Evolutionary conservation across 345 rosid species (phyloP).

Genomic region (Aquilaria yunnanensis): DNA sequence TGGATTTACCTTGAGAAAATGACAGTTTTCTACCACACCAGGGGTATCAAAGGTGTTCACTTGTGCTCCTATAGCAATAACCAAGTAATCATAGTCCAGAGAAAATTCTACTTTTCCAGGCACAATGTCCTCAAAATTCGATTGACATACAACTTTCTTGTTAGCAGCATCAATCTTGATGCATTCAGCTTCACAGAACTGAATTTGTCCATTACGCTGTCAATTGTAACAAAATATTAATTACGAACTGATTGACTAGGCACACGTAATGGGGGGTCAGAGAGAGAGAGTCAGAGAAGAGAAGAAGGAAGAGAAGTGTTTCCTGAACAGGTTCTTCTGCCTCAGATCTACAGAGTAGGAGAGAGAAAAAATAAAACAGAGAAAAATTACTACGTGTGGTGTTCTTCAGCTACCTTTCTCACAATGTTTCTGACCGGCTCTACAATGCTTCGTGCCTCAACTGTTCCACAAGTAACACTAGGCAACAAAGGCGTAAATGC

Average conservation of each 20-base stretch:
- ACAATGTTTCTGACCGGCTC: conserved; percentile 89
- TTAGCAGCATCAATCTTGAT: conserved; percentile 70
- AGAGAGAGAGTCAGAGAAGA: background rate
- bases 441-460: conserved; percentile 91
- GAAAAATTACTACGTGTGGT: background rate
- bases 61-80: conserved; percentile 88
- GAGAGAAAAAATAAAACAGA: no score
- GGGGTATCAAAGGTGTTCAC: conserved; percentile 91
- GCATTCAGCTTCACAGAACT: conserved; percentile 88
- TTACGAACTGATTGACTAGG: background rate
- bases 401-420: conserved; percentile 52
- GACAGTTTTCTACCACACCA: conserved; percentile 91
- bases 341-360: background rate
- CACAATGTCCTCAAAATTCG: conserved; percentile 44
- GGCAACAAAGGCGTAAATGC: conserved; percentile 94
- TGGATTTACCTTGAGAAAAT: conserved; percentile 72
- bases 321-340: background rate
- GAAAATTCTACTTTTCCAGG: conserved; percentile 55
- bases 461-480: conserved; percentile 95
- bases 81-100: conserved; percentile 81
- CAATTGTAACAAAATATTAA: conserved; percentile 1
- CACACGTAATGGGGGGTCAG: background rate
- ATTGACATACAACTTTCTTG: conserved; percentile 48
- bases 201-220: conserved; percentile 74
- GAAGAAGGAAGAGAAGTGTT: background rate